phyloP scores from a whole-genome alignment of 2,329 filamentous ascomycete species.

The Zalaria sp. region DNA sequence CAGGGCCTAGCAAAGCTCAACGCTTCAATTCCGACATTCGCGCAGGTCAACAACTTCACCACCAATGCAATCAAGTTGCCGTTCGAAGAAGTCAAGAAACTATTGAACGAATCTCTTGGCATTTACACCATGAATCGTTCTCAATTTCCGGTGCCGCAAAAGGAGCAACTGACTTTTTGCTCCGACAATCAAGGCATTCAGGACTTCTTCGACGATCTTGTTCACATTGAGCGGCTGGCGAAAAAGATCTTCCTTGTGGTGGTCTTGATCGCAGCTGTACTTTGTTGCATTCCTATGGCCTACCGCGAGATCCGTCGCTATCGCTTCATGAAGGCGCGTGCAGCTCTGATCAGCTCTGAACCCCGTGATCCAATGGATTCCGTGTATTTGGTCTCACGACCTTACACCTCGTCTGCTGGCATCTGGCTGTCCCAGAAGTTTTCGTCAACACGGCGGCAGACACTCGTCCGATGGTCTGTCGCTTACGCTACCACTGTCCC shows the following conservation, averaged over 20 bases:
- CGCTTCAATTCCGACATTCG: slow-evolving; percentile 66
- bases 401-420: slow-evolving; percentile 58
- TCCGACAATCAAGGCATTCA: slow-evolving; percentile 70
- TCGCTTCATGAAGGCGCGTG: slow-evolving; percentile 55
- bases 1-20: slow-evolving; percentile 60
- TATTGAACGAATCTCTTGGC: slow-evolving; percentile 57
- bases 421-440: slow-evolving; percentile 56
- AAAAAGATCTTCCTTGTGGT: slow-evolving; percentile 65
- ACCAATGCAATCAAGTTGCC: slow-evolving; percentile 60
- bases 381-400: slow-evolving; percentile 74
- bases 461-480: slow-evolving; percentile 67
- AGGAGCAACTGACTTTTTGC: slow-evolving; percentile 76
- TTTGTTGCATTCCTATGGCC: slow-evolving; percentile 65
- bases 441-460: slow-evolving; percentile 48
- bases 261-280: slow-evolving; percentile 54
- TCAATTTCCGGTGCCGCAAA: slow-evolving; percentile 69
- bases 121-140: slow-evolving; percentile 65
- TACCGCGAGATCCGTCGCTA: slow-evolving; percentile 68
- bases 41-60: slow-evolving; percentile 70
- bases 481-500: slow-evolving; percentile 77
- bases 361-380: slow-evolving; percentile 73
- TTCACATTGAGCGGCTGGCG: slow-evolving; percentile 50
- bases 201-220: slow-evolving; percentile 66
- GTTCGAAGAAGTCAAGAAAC: slow-evolving; percentile 64
- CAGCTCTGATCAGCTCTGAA: slow-evolving; percentile 49